Percentiles rank a stretch among this genome's conserved stretches.
phyloP scores from a whole-genome alignment of 805 yeast species.

The Ogataea thermomethanolica region DNA sequence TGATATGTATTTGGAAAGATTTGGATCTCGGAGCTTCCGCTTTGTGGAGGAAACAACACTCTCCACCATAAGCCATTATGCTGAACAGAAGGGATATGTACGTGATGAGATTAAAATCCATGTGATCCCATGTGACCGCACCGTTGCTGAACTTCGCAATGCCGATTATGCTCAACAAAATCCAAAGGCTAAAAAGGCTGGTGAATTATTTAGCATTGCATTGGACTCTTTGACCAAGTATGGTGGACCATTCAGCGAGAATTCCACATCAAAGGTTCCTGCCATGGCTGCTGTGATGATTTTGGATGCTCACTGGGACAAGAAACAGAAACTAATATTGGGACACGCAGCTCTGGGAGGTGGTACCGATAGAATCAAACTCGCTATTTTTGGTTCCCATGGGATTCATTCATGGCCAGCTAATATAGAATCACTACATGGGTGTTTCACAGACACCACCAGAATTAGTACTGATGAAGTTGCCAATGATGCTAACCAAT shows the following conservation, averaged over 20 bases:
- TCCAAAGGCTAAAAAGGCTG: conserved; percentile 62
- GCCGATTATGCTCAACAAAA: conserved; percentile 88
- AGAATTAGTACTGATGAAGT: conserved; percentile 60
- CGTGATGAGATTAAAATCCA: conserved; percentile 72
- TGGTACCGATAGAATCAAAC: conserved; percentile 59
- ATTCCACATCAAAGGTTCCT: conserved; percentile 37
- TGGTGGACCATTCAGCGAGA: conserved; percentile 50
- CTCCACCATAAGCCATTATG: conserved; percentile 50
- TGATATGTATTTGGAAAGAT: conserved; percentile 74
- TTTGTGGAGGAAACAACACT: conserved; percentile 62
- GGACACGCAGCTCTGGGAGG: conserved; percentile 97
- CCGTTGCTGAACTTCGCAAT: conserved; percentile 69
- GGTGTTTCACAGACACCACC: conserved; percentile 71
- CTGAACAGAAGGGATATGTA: conserved; percentile 26
- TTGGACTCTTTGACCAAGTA: conserved; percentile 60
- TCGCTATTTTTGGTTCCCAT: conserved; percentile 94
- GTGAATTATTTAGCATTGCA: conserved; percentile 77
- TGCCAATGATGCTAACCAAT: conserved; percentile 85
- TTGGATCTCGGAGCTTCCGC: conserved; percentile 73
- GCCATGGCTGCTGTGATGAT: conserved; percentile 82
- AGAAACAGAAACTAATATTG: conserved; percentile 49
- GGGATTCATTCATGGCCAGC: conserved; percentile 92
- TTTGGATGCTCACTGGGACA: conserved; percentile 84
- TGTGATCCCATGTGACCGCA: conserved; percentile 60
- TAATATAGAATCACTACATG: conserved; percentile 65